Evolutionary conservation across 176 grass and related monocot genomes (phyloP).

Genomic region (Aechmea fasciata): DNA sequence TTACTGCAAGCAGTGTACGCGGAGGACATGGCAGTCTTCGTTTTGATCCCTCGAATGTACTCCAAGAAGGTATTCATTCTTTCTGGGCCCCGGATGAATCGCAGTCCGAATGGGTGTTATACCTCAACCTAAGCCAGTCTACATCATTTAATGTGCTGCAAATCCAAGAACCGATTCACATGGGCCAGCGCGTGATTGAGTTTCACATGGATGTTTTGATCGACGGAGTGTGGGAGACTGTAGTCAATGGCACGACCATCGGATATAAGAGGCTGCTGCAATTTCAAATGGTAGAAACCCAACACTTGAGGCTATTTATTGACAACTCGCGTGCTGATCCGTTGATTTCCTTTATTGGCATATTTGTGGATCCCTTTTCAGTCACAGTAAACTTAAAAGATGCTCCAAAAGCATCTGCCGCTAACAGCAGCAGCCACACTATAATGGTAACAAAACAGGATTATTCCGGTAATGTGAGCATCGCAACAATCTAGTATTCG

Average conservation of each 20-base stretch:
- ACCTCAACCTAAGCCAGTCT: constrained; percentile 36
- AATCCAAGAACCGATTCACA: constrained; percentile 85
- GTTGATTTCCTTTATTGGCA: constrained; percentile 62
- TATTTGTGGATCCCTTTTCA: constrained; percentile 59
- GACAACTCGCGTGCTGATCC: constrained; percentile 46
- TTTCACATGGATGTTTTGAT: constrained; percentile 57
- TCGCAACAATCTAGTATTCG: neutral
- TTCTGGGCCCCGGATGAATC: constrained; percentile 76
- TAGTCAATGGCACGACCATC: constrained; percentile 52
- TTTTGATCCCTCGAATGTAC: constrained; percentile 55
- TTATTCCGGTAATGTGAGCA: constrained; percentile 6
- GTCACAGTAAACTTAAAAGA: constrained; percentile 17
- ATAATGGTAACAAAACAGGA: constrained; percentile 21
- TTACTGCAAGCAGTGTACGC: constrained; percentile 49
- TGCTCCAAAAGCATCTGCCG: constrained; percentile 6
- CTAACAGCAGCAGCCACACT: constrained; percentile 20
- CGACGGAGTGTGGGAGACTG: constrained; percentile 43
- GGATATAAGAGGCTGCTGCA: constrained; percentile 79
- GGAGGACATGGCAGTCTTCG: constrained; percentile 40
- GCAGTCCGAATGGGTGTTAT: constrained; percentile 42
- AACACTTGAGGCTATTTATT: constrained; percentile 43
- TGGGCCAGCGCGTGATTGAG: constrained; percentile 75
- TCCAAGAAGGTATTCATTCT: constrained; percentile 48
- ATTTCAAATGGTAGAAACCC: constrained; percentile 35
- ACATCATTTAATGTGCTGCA: constrained; percentile 69